Evolutionary conservation across 202 grass and related monocot species (phyloP).

Genomic region (Zoysia matrella): DNA sequence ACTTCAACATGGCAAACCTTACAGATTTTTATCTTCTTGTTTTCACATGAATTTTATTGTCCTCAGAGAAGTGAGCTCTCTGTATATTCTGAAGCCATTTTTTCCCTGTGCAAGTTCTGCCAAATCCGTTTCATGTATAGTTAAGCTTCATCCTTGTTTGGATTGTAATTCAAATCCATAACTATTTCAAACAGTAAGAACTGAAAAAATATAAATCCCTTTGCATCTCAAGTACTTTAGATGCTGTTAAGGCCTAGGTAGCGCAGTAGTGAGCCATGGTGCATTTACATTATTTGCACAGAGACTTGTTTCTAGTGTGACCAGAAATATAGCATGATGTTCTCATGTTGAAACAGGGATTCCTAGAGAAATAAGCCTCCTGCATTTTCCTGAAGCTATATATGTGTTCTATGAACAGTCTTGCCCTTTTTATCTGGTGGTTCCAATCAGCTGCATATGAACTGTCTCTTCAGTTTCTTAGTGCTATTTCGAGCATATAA

Average conservation of each 20-base stretch:
- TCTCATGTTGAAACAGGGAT: conserved; percentile 9
- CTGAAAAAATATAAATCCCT: not conserved
- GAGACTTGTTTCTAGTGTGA: not conserved
- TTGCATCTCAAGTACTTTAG: conserved; percentile 14
- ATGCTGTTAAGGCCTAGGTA: not conserved
- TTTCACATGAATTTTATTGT: conserved; percentile 20
- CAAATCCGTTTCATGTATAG: not conserved
- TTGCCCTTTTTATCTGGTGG: not conserved
- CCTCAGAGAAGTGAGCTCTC: not conserved
- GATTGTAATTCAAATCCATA: not conserved
- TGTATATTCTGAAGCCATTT: conserved; percentile 22
- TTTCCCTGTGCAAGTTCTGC: conserved; percentile 23
- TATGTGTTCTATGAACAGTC: conserved; percentile 10
- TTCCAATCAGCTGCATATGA: not conserved
- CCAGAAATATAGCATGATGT: not conserved
- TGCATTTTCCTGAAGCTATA: not conserved
- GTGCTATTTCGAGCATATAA: not conserved
- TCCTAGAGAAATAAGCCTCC: not conserved
- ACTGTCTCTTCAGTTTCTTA: not conserved
- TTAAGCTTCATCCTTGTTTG: not conserved
- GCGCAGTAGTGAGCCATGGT: not conserved
- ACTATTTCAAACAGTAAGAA: not conserved
- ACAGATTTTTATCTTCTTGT: not conserved
- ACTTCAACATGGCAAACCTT: conserved; percentile 16
- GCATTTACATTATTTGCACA: not conserved